Base-by-base conservation (phyloP, 1,284 basidiomycete genomes). In the Leccinum subspadiceum region DNA sequence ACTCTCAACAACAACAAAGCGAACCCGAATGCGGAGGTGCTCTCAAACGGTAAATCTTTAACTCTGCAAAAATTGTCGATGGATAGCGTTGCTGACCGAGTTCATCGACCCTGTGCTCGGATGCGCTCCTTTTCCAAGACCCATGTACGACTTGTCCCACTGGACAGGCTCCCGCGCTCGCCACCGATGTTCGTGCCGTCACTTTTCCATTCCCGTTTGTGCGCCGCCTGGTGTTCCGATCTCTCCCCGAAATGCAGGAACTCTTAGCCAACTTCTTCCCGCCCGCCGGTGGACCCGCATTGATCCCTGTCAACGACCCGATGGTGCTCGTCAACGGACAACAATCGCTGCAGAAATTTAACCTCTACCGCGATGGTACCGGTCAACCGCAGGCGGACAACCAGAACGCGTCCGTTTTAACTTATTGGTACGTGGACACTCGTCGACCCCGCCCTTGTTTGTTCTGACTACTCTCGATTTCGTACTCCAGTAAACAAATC, bases 321-420 rank as follows among this genome's bases (percentile, higher is more conserved):
- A 70, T 72, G 67, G 68, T 69, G 5, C 61, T 70, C 9, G 61
- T 69, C 35, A 58, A 69, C 12, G 70, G 65, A 26, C 63, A 72
- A 37, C 60, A 48, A 26, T 72, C 67, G 1, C 67, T 68, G 29
- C 39, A 46, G 26, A 69, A 69, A 60, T 67, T 69, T 2, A 72
- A 69, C 49, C 59, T 69, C 31, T 69, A 72, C 49, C 70, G 70
- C 12, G 61, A 56, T 31, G 68, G 68, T 33, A 63, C 70, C 17
- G 70, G 69, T 48, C 70, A 69, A 37, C 68, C 68, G 8, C 58
- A 54, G 5, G 68, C 67, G 2, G 66, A 69, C 41, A 61, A 53
- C 37, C 51, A 62, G 1, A 69, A 71, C 44, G 70, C 70, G 6
- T 69, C 70, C 3, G 63, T 1, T 17, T 2, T 52, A 20, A 55